phyloP scores from a whole-genome alignment of 345 rosid genomes.

The Lepidium sativum region DNA sequence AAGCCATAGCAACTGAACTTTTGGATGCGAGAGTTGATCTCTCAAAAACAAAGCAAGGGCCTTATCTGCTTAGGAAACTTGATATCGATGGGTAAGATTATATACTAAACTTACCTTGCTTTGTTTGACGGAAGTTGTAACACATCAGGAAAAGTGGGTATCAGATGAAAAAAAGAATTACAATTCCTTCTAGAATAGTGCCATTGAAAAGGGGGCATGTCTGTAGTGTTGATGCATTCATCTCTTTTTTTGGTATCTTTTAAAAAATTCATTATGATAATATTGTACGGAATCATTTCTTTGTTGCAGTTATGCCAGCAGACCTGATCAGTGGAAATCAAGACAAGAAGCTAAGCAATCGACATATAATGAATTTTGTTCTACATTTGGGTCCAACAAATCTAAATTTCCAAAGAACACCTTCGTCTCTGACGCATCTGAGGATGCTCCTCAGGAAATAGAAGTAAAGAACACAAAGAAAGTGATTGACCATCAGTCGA shows the following conservation, averaged over 20 bases:
- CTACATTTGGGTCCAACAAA: slow-evolving; percentile 59
- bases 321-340: slow-evolving; percentile 74
- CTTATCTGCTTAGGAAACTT: slow-evolving; percentile 64
- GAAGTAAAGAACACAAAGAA: slow-evolving; percentile 44
- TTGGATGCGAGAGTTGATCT: slow-evolving; percentile 50
- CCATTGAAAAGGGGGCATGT: neutral
- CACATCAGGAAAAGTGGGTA: neutral
- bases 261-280: neutral
- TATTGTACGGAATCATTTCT: neutral
- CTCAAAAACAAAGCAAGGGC: slow-evolving; percentile 76
- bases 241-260: neutral
- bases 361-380: slow-evolving; percentile 52
- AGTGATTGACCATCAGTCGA: slow-evolving; percentile 39
- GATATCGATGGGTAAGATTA: slow-evolving; percentile 69
- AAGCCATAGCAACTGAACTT: slow-evolving; percentile 67
- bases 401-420: slow-evolving; percentile 34
- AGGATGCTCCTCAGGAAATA: slow-evolving; percentile 28
- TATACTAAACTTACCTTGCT: neutral
- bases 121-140: neutral
- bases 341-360: slow-evolving; percentile 76
- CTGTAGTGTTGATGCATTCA: neutral
- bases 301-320: slow-evolving; percentile 46
- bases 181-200: neutral
- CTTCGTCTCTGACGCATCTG: slow-evolving; percentile 39
- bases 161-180: neutral